Evolutionary conservation across 108 stramenopile genomes (phyloP).

Genomic region (Pseudonitzschia pungens): DNA sequence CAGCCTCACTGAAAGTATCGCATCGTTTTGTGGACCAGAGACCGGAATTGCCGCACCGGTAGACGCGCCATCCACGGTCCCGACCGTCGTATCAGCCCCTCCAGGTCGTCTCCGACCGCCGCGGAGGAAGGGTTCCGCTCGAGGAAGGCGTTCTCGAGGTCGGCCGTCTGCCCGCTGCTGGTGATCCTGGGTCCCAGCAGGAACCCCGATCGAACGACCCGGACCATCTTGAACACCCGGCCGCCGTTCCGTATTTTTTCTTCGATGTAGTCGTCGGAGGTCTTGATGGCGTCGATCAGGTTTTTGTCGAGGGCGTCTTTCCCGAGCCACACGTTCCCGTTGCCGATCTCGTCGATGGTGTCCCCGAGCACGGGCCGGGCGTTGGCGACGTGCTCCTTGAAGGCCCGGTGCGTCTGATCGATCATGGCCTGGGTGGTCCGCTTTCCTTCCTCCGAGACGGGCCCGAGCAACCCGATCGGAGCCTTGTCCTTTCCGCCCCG

Average conservation of each 20-base stretch:
- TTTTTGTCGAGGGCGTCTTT: constrained; percentile 63
- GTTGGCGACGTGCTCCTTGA: constrained; percentile 62
- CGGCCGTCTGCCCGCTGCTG: neutral
- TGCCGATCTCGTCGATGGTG: constrained; percentile 66
- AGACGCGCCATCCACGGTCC: neutral
- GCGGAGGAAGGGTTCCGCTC: neutral
- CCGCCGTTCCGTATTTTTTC: constrained; percentile 53
- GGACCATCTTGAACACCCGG: constrained; percentile 64
- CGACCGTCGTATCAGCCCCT: neutral
- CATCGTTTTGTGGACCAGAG: neutral
- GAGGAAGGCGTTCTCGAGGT: neutral
- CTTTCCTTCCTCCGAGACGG: constrained; percentile 71
- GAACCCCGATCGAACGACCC: constrained; percentile 34
- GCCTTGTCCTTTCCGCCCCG: constrained; percentile 80
- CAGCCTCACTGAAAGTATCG: neutral
- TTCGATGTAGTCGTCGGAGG: constrained; percentile 77
- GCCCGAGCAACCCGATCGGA: constrained; percentile 73
- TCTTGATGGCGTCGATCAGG: constrained; percentile 72
- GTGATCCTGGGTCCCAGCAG: constrained; percentile 20
- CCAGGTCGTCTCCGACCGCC: neutral
- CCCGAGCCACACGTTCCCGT: constrained; percentile 76
- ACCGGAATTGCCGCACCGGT: neutral
- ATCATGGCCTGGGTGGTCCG: constrained; percentile 66
- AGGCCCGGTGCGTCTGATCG: constrained; percentile 72
- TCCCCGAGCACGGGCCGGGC: constrained; percentile 53